A percentile compares a stretch with the other conserved stretches of the same genome.
phyloP scores from a whole-genome alignment of 2,329 filamentous ascomycete genomes.

The Atkinsonella texensis region DNA sequence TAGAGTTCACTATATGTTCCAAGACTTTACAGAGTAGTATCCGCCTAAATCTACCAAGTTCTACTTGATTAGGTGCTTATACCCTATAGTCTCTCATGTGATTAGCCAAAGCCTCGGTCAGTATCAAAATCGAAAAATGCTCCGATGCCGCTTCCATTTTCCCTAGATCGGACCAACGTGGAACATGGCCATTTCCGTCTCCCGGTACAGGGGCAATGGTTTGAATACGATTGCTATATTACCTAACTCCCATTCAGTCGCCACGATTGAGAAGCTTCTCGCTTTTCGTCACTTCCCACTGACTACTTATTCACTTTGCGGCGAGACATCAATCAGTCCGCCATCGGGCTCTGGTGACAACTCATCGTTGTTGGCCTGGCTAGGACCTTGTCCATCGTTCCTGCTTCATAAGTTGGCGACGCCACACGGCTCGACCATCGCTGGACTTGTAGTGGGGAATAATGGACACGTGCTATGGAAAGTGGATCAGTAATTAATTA shows the following conservation, averaged over 20 bases:
- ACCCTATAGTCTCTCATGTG: too few species aligned
- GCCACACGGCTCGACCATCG: not conserved
- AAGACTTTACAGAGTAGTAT: too few species aligned
- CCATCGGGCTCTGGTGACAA: not conserved
- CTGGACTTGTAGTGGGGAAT: too few species aligned
- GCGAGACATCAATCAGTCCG: not conserved
- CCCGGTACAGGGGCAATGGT: not conserved
- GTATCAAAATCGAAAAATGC: not conserved
- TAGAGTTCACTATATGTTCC: too few species aligned
- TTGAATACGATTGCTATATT: not conserved
- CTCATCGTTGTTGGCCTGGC: not conserved
- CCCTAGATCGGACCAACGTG: not conserved
- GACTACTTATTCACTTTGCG: not conserved
- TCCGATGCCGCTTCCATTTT: not conserved
- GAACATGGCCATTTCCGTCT: too few species aligned
- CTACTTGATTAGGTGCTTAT: too few species aligned
- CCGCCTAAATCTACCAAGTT: too few species aligned
- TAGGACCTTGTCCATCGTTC: not conserved
- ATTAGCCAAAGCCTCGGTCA: too few species aligned
- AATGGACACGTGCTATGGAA: too few species aligned
- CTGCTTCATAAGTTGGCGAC: not conserved
- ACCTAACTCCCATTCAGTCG: not conserved
- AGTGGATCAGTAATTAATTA: too few species aligned
- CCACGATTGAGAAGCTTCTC: not conserved
- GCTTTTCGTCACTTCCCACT: not conserved